These are phyloP conservation scores for Xylariaceae sp. DNA, from an alignment of 2,329 filamentous ascomycete species.

Conservation along the genomic window DNA sequence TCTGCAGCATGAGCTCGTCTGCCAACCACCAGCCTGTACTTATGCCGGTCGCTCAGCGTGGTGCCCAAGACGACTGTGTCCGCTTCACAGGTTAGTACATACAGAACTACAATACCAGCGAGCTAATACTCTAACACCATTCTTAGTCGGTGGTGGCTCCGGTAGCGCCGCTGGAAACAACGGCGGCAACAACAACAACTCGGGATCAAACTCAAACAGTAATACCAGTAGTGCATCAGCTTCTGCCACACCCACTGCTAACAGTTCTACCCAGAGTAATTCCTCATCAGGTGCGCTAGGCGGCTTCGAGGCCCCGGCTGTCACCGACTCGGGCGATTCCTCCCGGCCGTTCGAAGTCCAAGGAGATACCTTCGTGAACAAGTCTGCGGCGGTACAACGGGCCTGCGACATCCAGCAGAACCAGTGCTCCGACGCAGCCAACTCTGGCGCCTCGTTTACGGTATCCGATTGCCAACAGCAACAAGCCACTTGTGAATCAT, in stretches of 20 bases:
- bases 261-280: conserved; percentile 16
- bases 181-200: conserved; percentile 22
- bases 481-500: conserved; percentile 25
- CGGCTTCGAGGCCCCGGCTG: conserved; percentile 18
- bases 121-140: conserved; percentile 3
- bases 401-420: conserved; percentile 64
- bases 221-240: conserved; percentile 15
- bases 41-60: conserved; percentile 65
- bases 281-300: no score
- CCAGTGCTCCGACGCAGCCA: conserved; percentile 53
- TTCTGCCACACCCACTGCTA: background rate
- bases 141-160: background rate
- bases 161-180: conserved; percentile 15
- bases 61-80: conserved; percentile 62
- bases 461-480: conserved; percentile 54
- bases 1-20: conserved; percentile 61
- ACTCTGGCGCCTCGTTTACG: conserved; percentile 44
- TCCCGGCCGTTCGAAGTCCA: conserved; percentile 54
- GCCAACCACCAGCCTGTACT: conserved; percentile 64
- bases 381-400: conserved; percentile 53
- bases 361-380: conserved; percentile 53
- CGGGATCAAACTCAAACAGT: conserved; percentile 17
- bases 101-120: background rate
- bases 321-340: conserved; percentile 25
- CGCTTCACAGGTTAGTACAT: conserved; percentile 49